Conservation (phyloP, 805 yeast genomes). For the Nadsonia fulvescens region DNA sequence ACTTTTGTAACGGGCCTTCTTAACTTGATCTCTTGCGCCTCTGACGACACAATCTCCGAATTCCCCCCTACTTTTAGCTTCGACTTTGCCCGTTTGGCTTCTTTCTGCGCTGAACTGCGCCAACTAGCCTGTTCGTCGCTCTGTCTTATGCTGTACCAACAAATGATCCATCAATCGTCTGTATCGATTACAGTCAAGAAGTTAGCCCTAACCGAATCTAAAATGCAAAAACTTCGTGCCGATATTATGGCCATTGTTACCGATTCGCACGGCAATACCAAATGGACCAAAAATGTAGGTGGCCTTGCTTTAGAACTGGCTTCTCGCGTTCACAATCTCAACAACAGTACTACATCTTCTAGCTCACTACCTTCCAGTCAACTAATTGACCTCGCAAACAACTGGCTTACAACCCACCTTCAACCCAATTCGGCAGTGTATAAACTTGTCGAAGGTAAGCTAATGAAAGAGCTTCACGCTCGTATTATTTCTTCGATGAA, state of each 20-base stretch:
- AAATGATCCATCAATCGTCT: conserved; percentile 25
- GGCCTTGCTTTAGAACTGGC: conserved; percentile 53
- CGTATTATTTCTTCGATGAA: conserved; percentile 6
- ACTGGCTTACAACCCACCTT: conserved; percentile 72
- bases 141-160: conserved; percentile 56
- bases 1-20: conserved; percentile 17
- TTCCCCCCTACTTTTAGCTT: conserved; percentile 73
- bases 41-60: conserved; percentile 56
- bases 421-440: conserved; percentile 70
- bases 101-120: conserved; percentile 69
- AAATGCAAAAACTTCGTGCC: conserved; percentile 35
- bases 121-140: conserved; percentile 68
- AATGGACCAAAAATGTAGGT: conserved; percentile 75
- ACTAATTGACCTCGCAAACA: conserved; percentile 41
- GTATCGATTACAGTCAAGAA: conserved; percentile 19
- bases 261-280: conserved; percentile 71
- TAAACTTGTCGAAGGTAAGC: conserved; percentile 50
- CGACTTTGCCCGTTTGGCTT: conserved; percentile 63
- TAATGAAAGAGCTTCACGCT: conserved; percentile 9
- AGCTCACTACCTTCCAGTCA: conserved; percentile 21
- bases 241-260: conserved; percentile 66
- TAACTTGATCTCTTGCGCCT: conserved; percentile 42
- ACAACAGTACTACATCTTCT: conserved; percentile 4
- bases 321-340: conserved; percentile 15
- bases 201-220: conserved; percentile 17